Evolutionary conservation across 2,329 filamentous ascomycete genomes (phyloP).

Genomic region (Calonectria naviculata): DNA sequence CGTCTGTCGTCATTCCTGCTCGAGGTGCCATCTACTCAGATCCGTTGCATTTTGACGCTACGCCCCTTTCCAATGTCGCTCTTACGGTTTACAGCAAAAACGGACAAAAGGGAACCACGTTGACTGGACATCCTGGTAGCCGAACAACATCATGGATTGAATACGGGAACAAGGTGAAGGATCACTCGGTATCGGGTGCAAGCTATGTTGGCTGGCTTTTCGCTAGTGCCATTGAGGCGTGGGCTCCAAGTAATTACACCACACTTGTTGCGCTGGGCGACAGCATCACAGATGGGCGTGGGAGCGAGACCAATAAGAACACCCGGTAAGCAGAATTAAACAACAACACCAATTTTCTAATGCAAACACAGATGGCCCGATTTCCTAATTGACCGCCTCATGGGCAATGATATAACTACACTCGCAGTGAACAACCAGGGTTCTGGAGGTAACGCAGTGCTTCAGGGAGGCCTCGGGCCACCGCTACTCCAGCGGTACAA

Average conservation of each 20-base stretch:
- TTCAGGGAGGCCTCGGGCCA: not conserved
- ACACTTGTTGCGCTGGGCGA: not conserved
- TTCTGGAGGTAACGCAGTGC: not conserved
- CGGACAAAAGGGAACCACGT: not conserved
- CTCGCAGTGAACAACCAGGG: not conserved
- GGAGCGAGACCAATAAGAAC: not conserved
- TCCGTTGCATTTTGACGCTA: not conserved
- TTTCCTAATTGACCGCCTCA: not conserved
- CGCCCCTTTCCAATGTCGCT: not conserved
- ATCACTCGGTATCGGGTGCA: not conserved
- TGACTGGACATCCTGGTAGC: not conserved
- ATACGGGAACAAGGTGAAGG: not conserved
- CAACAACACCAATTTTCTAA: not conserved
- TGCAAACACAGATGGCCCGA: not conserved
- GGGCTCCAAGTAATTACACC: not conserved
- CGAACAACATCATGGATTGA: not conserved
- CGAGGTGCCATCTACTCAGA: not conserved
- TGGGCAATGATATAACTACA: not conserved
- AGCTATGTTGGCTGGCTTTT: not conserved
- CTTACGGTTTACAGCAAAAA: not conserved
- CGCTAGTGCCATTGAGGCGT: not conserved
- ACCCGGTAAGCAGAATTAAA: not conserved
- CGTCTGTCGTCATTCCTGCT: not conserved
- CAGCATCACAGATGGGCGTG: not conserved
- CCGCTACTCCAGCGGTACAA: not conserved